phyloP scores from a whole-genome alignment of 805 yeast genomes.

The Wickerhamiella australiensis region DNA sequence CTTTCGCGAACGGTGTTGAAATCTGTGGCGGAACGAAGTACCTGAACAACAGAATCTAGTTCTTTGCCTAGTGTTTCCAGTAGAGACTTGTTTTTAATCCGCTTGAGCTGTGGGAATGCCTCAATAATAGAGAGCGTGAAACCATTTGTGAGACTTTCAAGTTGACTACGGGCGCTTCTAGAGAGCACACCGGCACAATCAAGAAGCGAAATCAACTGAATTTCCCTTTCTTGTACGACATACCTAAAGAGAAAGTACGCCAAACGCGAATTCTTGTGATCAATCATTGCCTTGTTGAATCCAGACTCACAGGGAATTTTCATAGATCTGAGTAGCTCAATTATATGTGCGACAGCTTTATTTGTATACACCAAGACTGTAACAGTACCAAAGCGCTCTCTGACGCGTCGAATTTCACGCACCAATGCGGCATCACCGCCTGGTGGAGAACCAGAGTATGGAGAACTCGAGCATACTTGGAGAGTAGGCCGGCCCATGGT shows the following conservation, averaged over 20 bases:
- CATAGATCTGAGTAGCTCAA: not conserved
- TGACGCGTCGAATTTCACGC: not conserved
- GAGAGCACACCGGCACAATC: slow-evolving; percentile 12
- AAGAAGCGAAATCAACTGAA: slow-evolving; percentile 23
- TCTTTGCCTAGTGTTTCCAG: not conserved
- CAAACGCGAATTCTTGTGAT: not conserved
- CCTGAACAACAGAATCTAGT: not conserved
- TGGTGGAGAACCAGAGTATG: too few species aligned
- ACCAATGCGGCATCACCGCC: not conserved
- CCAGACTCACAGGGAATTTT: not conserved
- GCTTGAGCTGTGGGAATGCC: not conserved
- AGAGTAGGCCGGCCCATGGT: not conserved
- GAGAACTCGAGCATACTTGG: too few species aligned
- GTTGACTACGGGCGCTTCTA: not conserved
- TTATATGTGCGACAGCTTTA: not conserved
- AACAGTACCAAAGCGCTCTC: not conserved
- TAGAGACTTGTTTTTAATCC: not conserved
- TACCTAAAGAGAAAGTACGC: slow-evolving; percentile 3
- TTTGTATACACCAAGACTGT: slow-evolving; percentile 6
- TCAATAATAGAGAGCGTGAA: not conserved
- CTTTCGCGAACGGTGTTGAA: not conserved
- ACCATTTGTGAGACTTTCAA: not conserved
- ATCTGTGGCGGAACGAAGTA: not conserved
- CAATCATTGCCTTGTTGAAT: not conserved
- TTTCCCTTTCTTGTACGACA: not conserved